These are phyloP conservation scores for Aspergillus viridinutans DNA, from an alignment of 2,329 filamentous ascomycete species.

Conservation along the genomic window DNA sequence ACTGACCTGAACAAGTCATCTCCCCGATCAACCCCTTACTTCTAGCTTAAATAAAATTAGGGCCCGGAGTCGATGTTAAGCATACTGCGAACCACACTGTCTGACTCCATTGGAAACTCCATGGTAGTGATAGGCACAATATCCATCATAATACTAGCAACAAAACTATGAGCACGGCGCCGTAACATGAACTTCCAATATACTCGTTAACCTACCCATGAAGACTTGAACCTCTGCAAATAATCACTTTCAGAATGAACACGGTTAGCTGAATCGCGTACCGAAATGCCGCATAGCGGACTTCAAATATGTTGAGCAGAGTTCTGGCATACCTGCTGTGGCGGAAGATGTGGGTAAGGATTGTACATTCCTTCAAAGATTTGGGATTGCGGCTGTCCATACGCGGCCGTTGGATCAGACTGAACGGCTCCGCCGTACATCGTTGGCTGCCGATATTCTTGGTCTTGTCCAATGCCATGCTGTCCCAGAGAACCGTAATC, in stretches of 20 bases:
- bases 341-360: conserved; percentile 69
- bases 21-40: not conserved
- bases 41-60: not conserved
- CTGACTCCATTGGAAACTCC: not conserved
- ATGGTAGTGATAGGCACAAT: not conserved
- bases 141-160: not conserved
- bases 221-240: not conserved
- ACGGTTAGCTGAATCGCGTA: not conserved
- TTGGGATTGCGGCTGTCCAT: conserved; percentile 67
- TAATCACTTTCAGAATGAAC: not conserved
- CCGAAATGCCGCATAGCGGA: not conserved
- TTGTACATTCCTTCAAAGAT: conserved; percentile 90
- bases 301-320: not conserved
- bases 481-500: conserved; percentile 57
- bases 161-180: not conserved
- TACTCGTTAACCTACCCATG: not conserved
- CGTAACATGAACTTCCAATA: not conserved
- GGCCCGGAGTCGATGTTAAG: not conserved
- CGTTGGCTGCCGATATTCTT: conserved; percentile 74
- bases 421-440: conserved; percentile 83
- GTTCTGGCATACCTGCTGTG: conserved; percentile 65
- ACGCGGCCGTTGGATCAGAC: conserved; percentile 64
- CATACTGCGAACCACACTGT: not conserved
- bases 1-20: not conserved
- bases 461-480: conserved; percentile 62